phyloP scores from a whole-genome alignment of 73 alveolate genomes.

The Tetrahymena borealis region DNA sequence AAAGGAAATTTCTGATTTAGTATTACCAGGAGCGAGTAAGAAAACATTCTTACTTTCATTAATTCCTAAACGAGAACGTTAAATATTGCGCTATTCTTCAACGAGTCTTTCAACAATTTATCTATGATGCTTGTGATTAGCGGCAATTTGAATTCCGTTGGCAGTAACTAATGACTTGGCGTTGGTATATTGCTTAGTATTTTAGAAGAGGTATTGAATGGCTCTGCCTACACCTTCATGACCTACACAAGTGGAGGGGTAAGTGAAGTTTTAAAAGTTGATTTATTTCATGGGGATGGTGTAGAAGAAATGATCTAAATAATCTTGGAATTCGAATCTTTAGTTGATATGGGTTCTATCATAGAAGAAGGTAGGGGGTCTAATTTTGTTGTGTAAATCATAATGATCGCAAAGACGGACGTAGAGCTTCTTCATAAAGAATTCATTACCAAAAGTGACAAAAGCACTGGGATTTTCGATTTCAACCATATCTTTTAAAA shows the following conservation, averaged over 20 bases:
- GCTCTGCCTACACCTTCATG: constrained; percentile 40
- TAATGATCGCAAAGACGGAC: constrained; percentile 18
- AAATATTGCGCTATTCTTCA: not conserved
- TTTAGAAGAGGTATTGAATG: constrained; percentile 2
- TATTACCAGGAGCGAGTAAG: not conserved
- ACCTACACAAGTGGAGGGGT: constrained; percentile 36
- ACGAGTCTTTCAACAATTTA: not conserved
- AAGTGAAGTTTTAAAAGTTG: constrained; percentile 31
- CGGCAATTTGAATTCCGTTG: not conserved
- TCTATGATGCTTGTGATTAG: not conserved
- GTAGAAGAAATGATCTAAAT: constrained; percentile 33
- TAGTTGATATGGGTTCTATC: constrained; percentile 11
- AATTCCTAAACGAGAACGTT: not conserved
- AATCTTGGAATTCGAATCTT: not conserved
- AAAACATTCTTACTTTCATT: not conserved
- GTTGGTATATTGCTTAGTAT: constrained; percentile 10
- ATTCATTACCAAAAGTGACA: constrained; percentile 33
- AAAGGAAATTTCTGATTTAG: not conserved
- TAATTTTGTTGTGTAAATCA: constrained; percentile 12
- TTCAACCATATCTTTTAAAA: constrained; percentile 10
- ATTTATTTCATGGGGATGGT: constrained; percentile 22
- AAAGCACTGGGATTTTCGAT: constrained; percentile 23
- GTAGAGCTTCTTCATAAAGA: constrained; percentile 31
- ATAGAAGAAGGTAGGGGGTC: constrained; percentile 45
- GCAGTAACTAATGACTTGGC: not conserved